These are phyloP conservation scores for Filobasidium uniguttulatum DNA, from an alignment of 1,284 basidiomycete genomes.

Conservation along the genomic window DNA sequence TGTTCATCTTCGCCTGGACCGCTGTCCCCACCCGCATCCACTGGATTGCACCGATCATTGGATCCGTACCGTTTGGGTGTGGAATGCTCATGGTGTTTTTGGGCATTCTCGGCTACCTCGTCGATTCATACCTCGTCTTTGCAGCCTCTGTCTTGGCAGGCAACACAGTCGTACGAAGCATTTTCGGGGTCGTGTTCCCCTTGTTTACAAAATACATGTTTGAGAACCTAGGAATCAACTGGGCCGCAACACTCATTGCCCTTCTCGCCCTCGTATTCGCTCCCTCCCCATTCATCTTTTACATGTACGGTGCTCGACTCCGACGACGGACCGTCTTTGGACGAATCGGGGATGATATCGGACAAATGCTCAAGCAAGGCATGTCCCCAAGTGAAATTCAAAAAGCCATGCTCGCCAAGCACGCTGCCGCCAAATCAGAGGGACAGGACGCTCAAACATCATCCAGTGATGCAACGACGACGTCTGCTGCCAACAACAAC, in stretches of 20 bases:
- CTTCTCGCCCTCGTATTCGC: slow-evolving; percentile 46
- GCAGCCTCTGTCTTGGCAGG: slow-evolving; percentile 38
- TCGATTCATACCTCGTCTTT: slow-evolving; percentile 47
- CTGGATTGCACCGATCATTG: slow-evolving; percentile 51
- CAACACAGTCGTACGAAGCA: slow-evolving; percentile 36
- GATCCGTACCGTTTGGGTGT: slow-evolving; percentile 43
- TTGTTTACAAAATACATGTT: slow-evolving; percentile 36
- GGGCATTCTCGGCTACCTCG: slow-evolving; percentile 46
- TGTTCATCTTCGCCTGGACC: slow-evolving; percentile 50
- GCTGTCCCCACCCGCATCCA: slow-evolving; percentile 43
- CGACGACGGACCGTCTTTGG: slow-evolving; percentile 20
- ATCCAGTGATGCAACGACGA: no score
- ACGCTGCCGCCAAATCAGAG: neutral
- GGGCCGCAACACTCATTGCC: slow-evolving; percentile 43
- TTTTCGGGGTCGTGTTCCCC: slow-evolving; percentile 42
- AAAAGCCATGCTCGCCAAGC: neutral
- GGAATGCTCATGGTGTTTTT: slow-evolving; percentile 42
- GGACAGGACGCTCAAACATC: no score
- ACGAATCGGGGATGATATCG: slow-evolving; percentile 19
- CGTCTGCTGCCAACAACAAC: no score
- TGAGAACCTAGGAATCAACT: slow-evolving; percentile 27
- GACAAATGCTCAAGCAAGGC: slow-evolving; percentile 15
- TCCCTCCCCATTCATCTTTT: slow-evolving; percentile 44
- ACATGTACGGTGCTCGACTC: slow-evolving; percentile 32
- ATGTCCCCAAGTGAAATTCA: neutral